Conservation (phyloP, 1,139 yeast species). For the Yamadazyma sp. region DNA sequence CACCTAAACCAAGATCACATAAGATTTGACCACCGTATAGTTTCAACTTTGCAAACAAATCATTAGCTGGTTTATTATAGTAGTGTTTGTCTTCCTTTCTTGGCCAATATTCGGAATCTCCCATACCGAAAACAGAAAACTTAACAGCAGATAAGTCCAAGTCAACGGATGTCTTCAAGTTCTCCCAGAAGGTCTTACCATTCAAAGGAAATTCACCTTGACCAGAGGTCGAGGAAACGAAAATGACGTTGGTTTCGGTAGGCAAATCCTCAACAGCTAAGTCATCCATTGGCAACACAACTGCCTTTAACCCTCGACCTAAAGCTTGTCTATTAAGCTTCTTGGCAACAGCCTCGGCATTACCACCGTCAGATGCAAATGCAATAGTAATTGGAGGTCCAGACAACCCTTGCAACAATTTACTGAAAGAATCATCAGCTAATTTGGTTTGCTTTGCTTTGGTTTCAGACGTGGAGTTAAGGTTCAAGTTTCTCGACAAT, state of each 20-base stretch:
- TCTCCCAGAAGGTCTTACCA: constrained; percentile 91
- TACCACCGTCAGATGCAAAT: constrained; percentile 95
- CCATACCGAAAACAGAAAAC: constrained; percentile 83
- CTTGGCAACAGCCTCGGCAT: constrained; percentile 81
- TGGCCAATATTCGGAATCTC: constrained; percentile 97
- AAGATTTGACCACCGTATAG: constrained; percentile 74
- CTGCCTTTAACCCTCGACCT: constrained; percentile 81
- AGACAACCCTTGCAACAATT: constrained; percentile 78
- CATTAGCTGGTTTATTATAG: constrained; percentile 89
- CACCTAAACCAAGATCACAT: constrained; percentile 83
- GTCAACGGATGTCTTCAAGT: constrained; percentile 66
- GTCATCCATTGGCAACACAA: constrained; percentile 82
- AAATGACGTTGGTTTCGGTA: constrained; percentile 76
- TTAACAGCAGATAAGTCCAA: constrained; percentile 70
- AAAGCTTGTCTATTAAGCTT: constrained; percentile 81
- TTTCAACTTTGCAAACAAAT: constrained; percentile 61
- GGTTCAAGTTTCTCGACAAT: constrained; percentile 71
- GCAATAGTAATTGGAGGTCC: constrained; percentile 93
- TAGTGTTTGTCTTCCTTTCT: constrained; percentile 92
- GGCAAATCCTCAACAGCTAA: constrained; percentile 77
- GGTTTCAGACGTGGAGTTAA: constrained; percentile 58
- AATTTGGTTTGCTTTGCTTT: constrained; percentile 60
- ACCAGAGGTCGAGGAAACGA: constrained; percentile 89
- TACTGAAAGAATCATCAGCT: constrained; percentile 76
- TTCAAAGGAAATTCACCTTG: constrained; percentile 98